These are phyloP conservation scores for Lepidium didymum DNA, from an alignment of 345 rosid genomes.

Conservation along the genomic window DNA sequence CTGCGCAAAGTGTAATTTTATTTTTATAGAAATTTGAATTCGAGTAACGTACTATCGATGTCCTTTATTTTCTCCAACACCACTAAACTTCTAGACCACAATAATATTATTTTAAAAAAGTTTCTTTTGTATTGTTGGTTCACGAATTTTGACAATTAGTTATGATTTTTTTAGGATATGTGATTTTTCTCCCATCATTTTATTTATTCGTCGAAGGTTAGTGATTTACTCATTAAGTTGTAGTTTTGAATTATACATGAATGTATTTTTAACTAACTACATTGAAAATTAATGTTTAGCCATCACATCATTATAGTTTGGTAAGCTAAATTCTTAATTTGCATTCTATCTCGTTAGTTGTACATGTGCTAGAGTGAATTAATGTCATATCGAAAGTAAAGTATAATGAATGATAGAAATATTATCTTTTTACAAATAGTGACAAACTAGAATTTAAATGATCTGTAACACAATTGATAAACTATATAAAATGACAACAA, in stretches of 20 bases:
- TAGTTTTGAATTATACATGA: background rate
- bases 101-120: no score
- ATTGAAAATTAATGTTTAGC: background rate
- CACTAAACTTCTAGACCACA: no score
- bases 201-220: background rate
- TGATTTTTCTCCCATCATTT: background rate
- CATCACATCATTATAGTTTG: conserved; percentile 4
- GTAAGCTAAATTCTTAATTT: conserved; percentile 1
- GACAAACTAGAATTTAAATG: background rate
- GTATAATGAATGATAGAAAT: background rate
- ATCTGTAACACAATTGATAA: background rate
- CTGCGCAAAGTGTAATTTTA: no score
- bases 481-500: background rate
- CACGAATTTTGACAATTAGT: background rate
- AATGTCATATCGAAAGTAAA: background rate
- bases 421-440: background rate
- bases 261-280: conserved; percentile 12
- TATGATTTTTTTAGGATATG: background rate
- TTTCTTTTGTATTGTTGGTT: background rate
- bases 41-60: no score
- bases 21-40: no score
- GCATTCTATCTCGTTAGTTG: background rate
- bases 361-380: conserved; percentile 16
- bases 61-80: no score
- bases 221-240: background rate